phyloP scores from a whole-genome alignment of 306 rosid genomes.

The Neltuma alba region DNA sequence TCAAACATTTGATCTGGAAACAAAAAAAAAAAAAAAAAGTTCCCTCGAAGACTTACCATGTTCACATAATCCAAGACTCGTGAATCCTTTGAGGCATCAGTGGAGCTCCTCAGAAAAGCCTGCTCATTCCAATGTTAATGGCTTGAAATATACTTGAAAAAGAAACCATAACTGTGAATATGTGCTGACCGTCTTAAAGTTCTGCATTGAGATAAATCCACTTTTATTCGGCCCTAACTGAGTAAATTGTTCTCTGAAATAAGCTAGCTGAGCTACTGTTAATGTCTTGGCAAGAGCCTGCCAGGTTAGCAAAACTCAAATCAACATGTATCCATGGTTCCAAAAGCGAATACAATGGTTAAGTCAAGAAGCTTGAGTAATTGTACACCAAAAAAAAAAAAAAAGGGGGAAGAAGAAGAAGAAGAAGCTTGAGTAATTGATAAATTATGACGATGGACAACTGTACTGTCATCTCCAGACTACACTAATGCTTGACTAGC shows the following conservation, averaged over 20 bases:
- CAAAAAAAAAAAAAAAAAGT: no score
- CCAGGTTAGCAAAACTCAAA: conserved; percentile 12
- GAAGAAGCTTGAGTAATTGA: conserved; percentile 2
- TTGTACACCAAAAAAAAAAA: no score
- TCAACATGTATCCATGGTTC: neutral
- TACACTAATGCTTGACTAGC: neutral
- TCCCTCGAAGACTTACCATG: conserved; percentile 45
- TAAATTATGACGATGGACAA: neutral
- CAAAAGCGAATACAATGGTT: neutral
- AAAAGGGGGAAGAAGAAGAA: no score
- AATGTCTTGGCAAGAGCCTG: conserved; percentile 71
- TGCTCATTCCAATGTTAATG: conserved; percentile 28
- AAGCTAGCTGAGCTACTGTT: conserved; percentile 50
- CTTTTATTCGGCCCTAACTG: conserved; percentile 57
- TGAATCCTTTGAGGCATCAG: conserved; percentile 66
- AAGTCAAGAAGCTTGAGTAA: conserved; percentile 3
- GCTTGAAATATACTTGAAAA: neutral
- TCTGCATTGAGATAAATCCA: conserved; percentile 64
- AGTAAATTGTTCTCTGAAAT: conserved; percentile 58
- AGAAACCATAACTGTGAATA: neutral
- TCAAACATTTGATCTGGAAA: neutral
- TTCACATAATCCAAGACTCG: conserved; percentile 46
- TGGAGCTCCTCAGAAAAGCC: conserved; percentile 52
- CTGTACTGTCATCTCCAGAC: neutral
- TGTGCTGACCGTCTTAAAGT: conserved; percentile 55